Evolutionary conservation across 805 yeast species (phyloP), one percentile per base, ranked within the genome.

Genomic region (Candida quercuum): DNA sequence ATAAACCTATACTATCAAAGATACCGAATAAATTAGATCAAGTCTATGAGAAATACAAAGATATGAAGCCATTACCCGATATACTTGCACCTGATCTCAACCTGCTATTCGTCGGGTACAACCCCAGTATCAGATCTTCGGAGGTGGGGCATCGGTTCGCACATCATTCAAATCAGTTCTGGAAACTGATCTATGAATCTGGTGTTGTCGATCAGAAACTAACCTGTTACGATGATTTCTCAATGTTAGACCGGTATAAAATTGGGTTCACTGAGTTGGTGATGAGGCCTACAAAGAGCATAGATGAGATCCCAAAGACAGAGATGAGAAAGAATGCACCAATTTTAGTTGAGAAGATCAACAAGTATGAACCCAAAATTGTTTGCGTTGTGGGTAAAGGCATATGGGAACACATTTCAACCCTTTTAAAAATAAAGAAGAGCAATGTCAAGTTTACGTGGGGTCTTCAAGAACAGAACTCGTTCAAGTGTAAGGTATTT

Each of bases 221-320:
- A 5, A 49, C 56, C 1, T 56, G 41, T 22, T 41, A 45, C 15
- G 56, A 65, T 29, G 83, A 78, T 41, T 72, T 63, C 39, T 46
- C 46, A 1, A 49, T 49, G 29, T 46, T 67, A 9, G 51, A 64
- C 1, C 53, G 61, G 12, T 72, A 65, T 45, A 57, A 64, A 3
- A 68, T 81, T 3, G 93, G 91, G 0, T 81, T 84, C 55, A 79
- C 89, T 0, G 91, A 84, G 46, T 60, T 84, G 43, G 83, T 81
- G 2, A 59, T 71, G 27, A 56, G 91, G 31, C 78, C 86, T 18
- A 82, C 89, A 0, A 63, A 63, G 34, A 68, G 75, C 6, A 78
- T 79, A 1, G 66, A 63, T 23, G 84, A 82, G 45, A 63, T 84
- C 17, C 52, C 71, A 2, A 39, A 43, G 18, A 38, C 42, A 8